phyloP scores from a whole-genome alignment of 345 rosid species.

The Gossypium arboreum region DNA sequence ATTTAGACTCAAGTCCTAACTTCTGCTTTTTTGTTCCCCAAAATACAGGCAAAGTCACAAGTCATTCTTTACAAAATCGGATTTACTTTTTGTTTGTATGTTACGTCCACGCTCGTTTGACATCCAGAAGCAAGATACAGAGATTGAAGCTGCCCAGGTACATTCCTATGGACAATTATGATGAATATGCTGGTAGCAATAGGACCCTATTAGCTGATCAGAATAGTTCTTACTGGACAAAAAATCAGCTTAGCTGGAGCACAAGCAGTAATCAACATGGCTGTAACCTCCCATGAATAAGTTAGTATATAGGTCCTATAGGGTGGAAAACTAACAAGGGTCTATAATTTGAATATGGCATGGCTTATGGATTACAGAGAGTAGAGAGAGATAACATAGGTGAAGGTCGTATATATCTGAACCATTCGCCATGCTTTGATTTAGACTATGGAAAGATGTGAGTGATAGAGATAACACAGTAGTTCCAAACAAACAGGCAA shows the following conservation, averaged over 20 bases:
- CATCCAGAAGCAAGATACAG: slow-evolving; percentile 53
- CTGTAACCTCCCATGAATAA: not conserved
- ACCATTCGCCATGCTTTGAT: not conserved
- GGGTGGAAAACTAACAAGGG: not conserved
- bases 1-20: not conserved
- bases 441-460: not conserved
- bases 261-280: not conserved
- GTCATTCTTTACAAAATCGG: slow-evolving; percentile 51
- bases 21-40: not conserved
- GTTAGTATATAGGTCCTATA: not conserved
- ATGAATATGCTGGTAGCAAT: not conserved
- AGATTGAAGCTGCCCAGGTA: slow-evolving; percentile 61
- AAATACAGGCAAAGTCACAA: slow-evolving; percentile 55
- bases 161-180: not conserved
- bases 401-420: not conserved
- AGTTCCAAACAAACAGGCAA: not conserved
- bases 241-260: not conserved
- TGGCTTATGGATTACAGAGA: not conserved
- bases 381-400: not conserved
- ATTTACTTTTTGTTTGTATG: slow-evolving; percentile 54
- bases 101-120: slow-evolving; percentile 38
- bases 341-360: not conserved
- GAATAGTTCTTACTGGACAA: not conserved
- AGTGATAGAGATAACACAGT: not conserved
- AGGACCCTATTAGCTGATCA: not conserved